phyloP scores from a whole-genome alignment of 2,329 filamentous ascomycete species.

The Capronia coronata region DNA sequence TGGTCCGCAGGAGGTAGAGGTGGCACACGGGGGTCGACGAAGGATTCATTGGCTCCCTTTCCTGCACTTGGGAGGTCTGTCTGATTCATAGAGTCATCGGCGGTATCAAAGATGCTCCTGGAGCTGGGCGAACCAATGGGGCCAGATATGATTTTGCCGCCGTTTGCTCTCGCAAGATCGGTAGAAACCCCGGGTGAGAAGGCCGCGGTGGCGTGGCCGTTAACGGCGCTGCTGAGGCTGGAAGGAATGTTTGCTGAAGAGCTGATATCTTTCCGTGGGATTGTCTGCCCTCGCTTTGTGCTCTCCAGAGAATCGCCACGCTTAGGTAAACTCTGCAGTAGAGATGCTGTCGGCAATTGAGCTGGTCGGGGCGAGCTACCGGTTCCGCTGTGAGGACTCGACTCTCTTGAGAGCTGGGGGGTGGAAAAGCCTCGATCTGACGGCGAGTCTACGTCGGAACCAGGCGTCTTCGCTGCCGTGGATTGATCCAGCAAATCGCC shows the following conservation, averaged over 20 bases:
- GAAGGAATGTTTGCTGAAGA: conserved; percentile 31
- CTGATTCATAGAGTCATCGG: conserved; percentile 24
- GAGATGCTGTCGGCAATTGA: conserved; percentile 29
- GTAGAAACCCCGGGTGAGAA: conserved; percentile 7
- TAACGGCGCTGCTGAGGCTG: conserved; percentile 34
- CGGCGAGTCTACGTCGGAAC: conserved; percentile 31
- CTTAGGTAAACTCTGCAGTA: conserved; percentile 42
- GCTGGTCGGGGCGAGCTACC: conserved; percentile 37
- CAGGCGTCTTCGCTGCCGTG: conserved; percentile 15
- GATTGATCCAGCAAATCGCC: conserved; percentile 16
- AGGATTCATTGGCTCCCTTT: conserved; percentile 46
- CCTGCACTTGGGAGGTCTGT: conserved; percentile 14
- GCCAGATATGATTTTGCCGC: conserved; percentile 39
- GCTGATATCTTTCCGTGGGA: conserved; percentile 59
- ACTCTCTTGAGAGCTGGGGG: conserved; percentile 55
- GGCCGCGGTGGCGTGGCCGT: conserved; percentile 17
- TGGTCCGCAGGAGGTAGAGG: conserved; percentile 48
- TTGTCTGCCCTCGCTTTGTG: conserved; percentile 31
- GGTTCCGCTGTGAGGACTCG: conserved; percentile 50
- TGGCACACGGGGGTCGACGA: conserved; percentile 54
- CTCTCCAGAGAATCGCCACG: conserved; percentile 56
- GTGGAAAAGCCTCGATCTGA: conserved; percentile 31
- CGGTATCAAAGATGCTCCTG: conserved; percentile 39
- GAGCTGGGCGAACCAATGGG: conserved; percentile 39
- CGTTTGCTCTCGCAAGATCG: conserved; percentile 33